phyloP scores from a whole-genome alignment of 352 stramenopile species.

The Globisporangium rhizosaccharum region DNA sequence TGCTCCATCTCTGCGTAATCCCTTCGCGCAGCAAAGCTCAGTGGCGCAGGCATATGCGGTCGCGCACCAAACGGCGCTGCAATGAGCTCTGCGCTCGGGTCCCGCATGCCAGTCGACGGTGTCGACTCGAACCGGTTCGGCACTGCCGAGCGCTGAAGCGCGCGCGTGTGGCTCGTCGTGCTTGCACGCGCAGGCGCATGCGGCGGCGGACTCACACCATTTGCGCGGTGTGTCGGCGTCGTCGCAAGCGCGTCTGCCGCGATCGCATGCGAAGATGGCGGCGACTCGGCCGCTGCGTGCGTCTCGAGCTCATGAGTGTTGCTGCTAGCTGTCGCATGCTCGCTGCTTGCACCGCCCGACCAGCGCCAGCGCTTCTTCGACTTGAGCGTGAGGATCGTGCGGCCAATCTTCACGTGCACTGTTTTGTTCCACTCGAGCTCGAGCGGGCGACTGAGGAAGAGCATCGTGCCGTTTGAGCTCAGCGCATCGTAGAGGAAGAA shows the following conservation, averaged over 20 bases:
- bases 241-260: constrained; percentile 1
- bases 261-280: background rate
- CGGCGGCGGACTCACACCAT: constrained; percentile 5
- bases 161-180: constrained; percentile 8
- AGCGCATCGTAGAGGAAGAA: constrained; percentile 71
- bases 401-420: constrained; percentile 80
- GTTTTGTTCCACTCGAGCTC: constrained; percentile 83
- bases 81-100: constrained; percentile 42
- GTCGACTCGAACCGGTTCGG: constrained; percentile 33
- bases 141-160: constrained; percentile 7
- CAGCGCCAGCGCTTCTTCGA: constrained; percentile 85
- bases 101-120: constrained; percentile 18
- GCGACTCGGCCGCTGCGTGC: background rate
- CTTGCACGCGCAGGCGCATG: constrained; percentile 2
- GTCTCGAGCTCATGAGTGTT: constrained; percentile 10
- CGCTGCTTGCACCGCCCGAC: constrained; percentile 32
- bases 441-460: constrained; percentile 74
- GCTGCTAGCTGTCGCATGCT: constrained; percentile 23
- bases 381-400: constrained; percentile 79
- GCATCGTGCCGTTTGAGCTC: constrained; percentile 84
- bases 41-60: background rate
- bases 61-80: constrained; percentile 16
- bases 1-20: background rate
- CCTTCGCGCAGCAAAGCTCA: constrained; percentile 1
- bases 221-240: constrained; percentile 13